Evolutionary conservation across 2,329 filamentous ascomycete species (phyloP), one percentile per base, ranked within the genome.

Genomic region (Cladophialophora chaetospira): DNA sequence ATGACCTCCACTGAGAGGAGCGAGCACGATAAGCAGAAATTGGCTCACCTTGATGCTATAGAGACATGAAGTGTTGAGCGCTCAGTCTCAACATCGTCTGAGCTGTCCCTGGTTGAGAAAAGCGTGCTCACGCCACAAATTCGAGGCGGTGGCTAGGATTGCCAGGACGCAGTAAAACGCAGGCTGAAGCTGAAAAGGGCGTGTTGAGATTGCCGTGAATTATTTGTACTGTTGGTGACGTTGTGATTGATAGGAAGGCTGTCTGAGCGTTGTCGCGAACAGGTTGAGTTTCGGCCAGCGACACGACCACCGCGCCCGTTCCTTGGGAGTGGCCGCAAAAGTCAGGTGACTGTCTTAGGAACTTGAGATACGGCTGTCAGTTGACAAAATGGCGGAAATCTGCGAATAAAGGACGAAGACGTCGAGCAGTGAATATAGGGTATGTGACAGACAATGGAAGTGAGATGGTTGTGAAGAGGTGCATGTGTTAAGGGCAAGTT

Each of bases 341-440:
- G 48, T 51, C 48, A 51, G 48, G 48, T 51, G 48, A 51, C 23
- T 40, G 48, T 25, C 26, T 9, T 25, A 51, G 48, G 25, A n/a
- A 8, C n/a, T 31, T 51, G 5, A 29, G 46, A 25, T 2, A 33
- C 6, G 28, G 29, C 31, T 36, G 46, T 49, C 46, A 49, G 21
- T 19, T n/a, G 26, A 9, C 15, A n/a, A n/a, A 23, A 36, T 19
- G 17, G 46, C 3, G 15, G 15, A 21, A 5, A 19, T 17, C 15
- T 15, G 3, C 15, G 6, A 8, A 19, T 11, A 13, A 23, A 44
- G 19, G 26, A 44, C 23, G 19, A 28, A 28, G 19, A 28, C 42
- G n/a, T 4, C 15, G 42, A 28, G 26, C n/a, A 6, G 42, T 21
- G 13, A 10, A 44, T 8, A 13, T 33, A 6, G 29, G 13, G 13